phyloP scores from a whole-genome alignment of 2,329 filamentous ascomycete species.

The Colletotrichum filicis region DNA sequence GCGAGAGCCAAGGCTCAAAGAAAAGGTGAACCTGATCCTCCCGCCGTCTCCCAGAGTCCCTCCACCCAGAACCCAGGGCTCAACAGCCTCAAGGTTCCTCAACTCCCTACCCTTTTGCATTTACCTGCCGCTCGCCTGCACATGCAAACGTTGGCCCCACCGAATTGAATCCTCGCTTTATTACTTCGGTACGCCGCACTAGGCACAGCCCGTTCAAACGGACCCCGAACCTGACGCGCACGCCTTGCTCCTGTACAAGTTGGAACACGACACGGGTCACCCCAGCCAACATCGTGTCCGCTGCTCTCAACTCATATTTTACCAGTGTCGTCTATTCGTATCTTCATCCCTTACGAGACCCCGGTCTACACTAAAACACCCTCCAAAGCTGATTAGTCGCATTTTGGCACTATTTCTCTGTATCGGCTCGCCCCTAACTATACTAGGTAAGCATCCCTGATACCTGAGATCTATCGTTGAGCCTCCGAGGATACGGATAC shows the following conservation, averaged over 20 bases:
- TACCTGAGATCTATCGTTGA: slow-evolving; percentile 1
- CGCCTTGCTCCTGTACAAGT: not conserved
- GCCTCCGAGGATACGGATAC: not conserved
- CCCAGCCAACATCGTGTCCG: not conserved
- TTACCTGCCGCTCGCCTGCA: slow-evolving; percentile 9
- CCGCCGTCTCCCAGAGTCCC: not conserved
- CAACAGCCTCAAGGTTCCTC: not conserved
- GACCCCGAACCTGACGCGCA: slow-evolving; percentile 25
- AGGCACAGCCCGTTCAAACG: slow-evolving; percentile 24
- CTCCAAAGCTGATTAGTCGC: not conserved
- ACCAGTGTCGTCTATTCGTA: not conserved
- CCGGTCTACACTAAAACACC: not conserved
- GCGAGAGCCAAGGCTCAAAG: not conserved
- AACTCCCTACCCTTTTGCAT: not conserved
- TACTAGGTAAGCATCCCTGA: not conserved
- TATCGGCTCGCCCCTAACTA: not conserved
- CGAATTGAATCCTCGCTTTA: not conserved
- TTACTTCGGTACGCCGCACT: slow-evolving; percentile 25
- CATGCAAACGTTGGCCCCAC: slow-evolving; percentile 1
- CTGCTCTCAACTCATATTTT: not conserved
- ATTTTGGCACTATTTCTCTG: not conserved
- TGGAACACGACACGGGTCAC: slow-evolving; percentile 14
- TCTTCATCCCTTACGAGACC: not conserved
- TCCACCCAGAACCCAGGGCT: too few relatives aligned
- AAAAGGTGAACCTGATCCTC: not conserved